Evolutionary conservation across 352 stramenopile genomes (phyloP), one percentile per base, ranked within the genome.

Genomic region (Globisporangium okanoganense): DNA sequence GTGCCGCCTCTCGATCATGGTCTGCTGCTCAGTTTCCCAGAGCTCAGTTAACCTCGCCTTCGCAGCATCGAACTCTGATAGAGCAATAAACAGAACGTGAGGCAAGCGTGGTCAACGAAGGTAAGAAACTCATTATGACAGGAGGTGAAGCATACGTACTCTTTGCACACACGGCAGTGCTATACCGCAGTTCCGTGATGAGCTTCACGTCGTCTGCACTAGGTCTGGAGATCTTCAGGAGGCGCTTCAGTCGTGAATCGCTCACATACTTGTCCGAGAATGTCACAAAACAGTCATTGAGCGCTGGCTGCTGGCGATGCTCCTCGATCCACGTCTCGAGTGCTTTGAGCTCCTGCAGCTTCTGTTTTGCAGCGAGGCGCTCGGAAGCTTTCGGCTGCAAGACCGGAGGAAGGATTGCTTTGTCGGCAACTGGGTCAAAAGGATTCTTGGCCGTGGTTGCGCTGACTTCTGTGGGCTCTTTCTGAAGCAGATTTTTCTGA

Each of bases 51-150:
- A 41, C 18, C 59, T 71, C 27, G 36, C 54, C 50, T 70, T 79
- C 0, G 66, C 65, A n/a, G 67, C 66, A 16, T 77, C 70, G 18
- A 75, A 67, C 5, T 65, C 76, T 86, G 22, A 16, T n/a, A n/a
- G n/a, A n/a, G n/a, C n/a, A n/a, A n/a, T n/a, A n/a, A n/a, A n/a
- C n/a, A n/a, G n/a, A n/a, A n/a, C n/a, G n/a, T n/a, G n/a, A n/a
- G n/a, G n/a, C n/a, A n/a, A n/a, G n/a, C n/a, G n/a, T n/a, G n/a
- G n/a, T n/a, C n/a, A n/a, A n/a, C n/a, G n/a, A n/a, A n/a, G n/a
- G n/a, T n/a, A n/a, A n/a, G n/a, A n/a, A n/a, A n/a, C n/a, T n/a
- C n/a, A n/a, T n/a, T 9, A 52, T 29, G 35, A 51, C 25, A 31
- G 5, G 18, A 27, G n/a, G 1, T 49, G 18, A 41, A 5, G 14